A percentile compares a stretch with the other conserved stretches of the same genome.
phyloP scores from a whole-genome alignment of 116 monocot species.

The Zostera marina region DNA sequence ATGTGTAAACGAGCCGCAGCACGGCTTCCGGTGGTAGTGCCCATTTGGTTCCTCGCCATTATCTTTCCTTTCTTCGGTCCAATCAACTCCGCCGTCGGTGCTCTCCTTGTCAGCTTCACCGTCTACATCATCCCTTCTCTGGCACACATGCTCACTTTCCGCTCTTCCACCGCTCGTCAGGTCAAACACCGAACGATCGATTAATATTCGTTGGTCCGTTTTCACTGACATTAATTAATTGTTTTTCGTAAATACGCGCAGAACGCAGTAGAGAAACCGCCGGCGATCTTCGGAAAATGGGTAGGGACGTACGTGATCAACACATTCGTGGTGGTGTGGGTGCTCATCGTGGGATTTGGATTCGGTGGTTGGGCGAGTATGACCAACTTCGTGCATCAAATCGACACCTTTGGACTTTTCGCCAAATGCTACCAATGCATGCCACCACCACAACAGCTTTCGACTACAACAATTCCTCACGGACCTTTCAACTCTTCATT shows the following conservation, averaged over 20 bases:
- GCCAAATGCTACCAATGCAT: constrained; percentile 79
- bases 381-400: constrained; percentile 74
- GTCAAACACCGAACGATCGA: constrained; percentile 9
- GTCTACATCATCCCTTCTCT: constrained; percentile 68
- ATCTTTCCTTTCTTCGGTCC: constrained; percentile 82
- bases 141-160: constrained; percentile 64
- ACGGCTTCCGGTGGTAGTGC: constrained; percentile 60
- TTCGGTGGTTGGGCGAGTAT: constrained; percentile 84
- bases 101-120: constrained; percentile 75
- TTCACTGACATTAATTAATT: neutral
- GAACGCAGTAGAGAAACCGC: constrained; percentile 70
- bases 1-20: constrained; percentile 68
- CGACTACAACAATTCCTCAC: neutral
- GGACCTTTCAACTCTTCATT: neutral
- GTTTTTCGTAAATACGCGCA: constrained; percentile 14
- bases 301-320: constrained; percentile 45
- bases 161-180: constrained; percentile 45
- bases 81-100: constrained; percentile 64
- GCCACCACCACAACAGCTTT: constrained; percentile 10
- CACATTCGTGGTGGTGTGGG: constrained; percentile 51
- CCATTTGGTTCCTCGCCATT: constrained; percentile 78
- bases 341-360: constrained; percentile 63
- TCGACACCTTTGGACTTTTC: constrained; percentile 70
- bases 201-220: too few species aligned
- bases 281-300: constrained; percentile 42